A percentile compares a stretch with the other conserved stretches of the same genome.
Evolutionary conservation across 2,329 filamentous ascomycete species (phyloP).

Genomic region (Pseudovirgaria hyperparasitica): DNA sequence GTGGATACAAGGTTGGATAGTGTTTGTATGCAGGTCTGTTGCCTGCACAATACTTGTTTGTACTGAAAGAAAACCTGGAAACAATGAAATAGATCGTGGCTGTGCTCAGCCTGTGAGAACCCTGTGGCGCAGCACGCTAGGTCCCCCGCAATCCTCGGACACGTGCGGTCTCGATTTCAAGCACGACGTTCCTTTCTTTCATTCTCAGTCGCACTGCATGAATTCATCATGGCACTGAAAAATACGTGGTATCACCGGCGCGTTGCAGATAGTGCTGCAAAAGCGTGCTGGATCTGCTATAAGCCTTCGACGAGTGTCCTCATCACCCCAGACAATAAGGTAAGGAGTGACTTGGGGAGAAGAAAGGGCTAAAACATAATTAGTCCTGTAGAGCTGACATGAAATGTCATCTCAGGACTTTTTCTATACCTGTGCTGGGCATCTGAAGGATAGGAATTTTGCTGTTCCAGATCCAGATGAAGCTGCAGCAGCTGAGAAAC

Average conservation of each 20-base stretch:
- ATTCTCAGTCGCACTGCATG: too few relatives aligned
- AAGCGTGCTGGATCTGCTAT: slow-evolving; percentile 83
- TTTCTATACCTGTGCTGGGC: slow-evolving; percentile 78
- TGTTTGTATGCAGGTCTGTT: too few relatives aligned
- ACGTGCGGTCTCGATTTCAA: too few relatives aligned
- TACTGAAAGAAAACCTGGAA: too few relatives aligned
- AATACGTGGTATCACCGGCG: slow-evolving; percentile 79
- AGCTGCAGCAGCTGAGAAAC: slow-evolving; percentile 42
- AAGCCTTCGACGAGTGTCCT: slow-evolving; percentile 79
- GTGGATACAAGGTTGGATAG: too few relatives aligned
- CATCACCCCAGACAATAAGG: slow-evolving; percentile 81
- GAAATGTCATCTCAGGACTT: slow-evolving; percentile 48
- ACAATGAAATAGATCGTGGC: too few relatives aligned
- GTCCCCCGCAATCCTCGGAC: too few relatives aligned
- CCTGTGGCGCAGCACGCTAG: too few relatives aligned
- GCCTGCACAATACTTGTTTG: too few relatives aligned
- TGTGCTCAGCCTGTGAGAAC: too few relatives aligned
- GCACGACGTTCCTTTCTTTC: too few relatives aligned
- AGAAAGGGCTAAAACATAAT: not conserved
- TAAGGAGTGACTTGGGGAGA: slow-evolving; percentile 35
- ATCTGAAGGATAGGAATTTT: slow-evolving; percentile 74
- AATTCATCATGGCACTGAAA: slow-evolving; percentile 37
- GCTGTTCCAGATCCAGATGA: slow-evolving; percentile 61
- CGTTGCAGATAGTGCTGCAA: slow-evolving; percentile 73
- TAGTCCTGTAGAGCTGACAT: slow-evolving; percentile 1